Evolutionary conservation across 106 monocot species (phyloP), one percentile per base, ranked within the genome.

Genomic region (Agapanthus africanus): DNA sequence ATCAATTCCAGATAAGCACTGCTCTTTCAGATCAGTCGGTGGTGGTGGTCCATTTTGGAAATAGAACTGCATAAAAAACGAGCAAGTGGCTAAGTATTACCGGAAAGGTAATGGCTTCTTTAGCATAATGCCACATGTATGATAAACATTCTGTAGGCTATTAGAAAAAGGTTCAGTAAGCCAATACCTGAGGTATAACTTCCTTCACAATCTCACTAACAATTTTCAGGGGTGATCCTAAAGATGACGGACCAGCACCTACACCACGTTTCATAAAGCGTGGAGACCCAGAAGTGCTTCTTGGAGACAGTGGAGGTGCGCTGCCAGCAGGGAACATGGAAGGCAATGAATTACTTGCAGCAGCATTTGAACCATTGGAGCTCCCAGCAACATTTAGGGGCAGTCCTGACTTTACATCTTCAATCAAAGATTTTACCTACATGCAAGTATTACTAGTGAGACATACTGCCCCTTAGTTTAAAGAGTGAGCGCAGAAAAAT

Each of bases 291-390:
- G 87, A 79, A 6, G 41, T 61, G 46, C 93, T 94, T 73, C 93
- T 87, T 10, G 94, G 94, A 54, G 94, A 94, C 71, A 94, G 87
- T 63, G 94, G 94, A 57, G 90, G 94, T 49, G 76, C 85, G 72
- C 87, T 83, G 31, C 85, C 87, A 66, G 83, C 83, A 77, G 93
- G 86, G 57, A 94, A 94, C 87, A 94, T 90, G 22, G 90, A 94
- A 65, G 87, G 84, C 51, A 81, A 63, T 49, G 79, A 62, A 77
- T 64, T 84, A 59, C 57, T 68, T 59, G 77, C 46, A 69, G 75
- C 64, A 67, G 74, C 72, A 80, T 77, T 90, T 13, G 39, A 11
- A 39, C 64, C 42, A 77, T 68, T 79, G 27, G 75, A 74, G 52
- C 25, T 76, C 10, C 83, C 79, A 79, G 73, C 7, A 70, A 57